Evolutionary conservation across 1,284 basidiomycete species (phyloP).

Genomic region (Melampsora occidentalis): DNA sequence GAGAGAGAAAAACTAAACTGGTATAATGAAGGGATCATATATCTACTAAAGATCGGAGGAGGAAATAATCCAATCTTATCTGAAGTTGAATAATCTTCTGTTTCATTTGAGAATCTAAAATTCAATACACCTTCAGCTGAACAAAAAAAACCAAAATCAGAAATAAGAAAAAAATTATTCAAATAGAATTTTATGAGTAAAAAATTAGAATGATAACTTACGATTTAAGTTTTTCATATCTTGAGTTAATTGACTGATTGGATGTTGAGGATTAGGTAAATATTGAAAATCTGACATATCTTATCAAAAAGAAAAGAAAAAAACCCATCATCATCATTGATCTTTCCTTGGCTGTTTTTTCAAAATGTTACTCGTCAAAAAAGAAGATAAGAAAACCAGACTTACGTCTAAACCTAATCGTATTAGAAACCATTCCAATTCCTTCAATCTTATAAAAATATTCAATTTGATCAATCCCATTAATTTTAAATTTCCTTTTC

Average conservation of each 20-base stretch:
- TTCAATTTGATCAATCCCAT: slow-evolving; percentile 49
- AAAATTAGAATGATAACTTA: slow-evolving; percentile 53
- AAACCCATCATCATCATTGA: background rate
- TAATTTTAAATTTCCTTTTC: slow-evolving; percentile 52
- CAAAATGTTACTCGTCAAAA: background rate
- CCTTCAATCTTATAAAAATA: slow-evolving; percentile 72
- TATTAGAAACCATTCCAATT: slow-evolving; percentile 72
- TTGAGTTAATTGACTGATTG: slow-evolving; percentile 65
- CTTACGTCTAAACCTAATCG: slow-evolving; percentile 67
- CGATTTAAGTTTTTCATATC: slow-evolving; percentile 77
- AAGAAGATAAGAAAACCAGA: background rate
- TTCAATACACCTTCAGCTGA: slow-evolving; percentile 69
- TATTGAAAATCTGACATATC: slow-evolving; percentile 91
- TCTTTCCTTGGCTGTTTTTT: background rate
- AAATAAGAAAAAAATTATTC: background rate
- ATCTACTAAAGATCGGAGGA: slow-evolving; percentile 77
- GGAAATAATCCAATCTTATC: slow-evolving; percentile 68
- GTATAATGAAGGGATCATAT: slow-evolving; percentile 71
- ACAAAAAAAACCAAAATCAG: background rate
- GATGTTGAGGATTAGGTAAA: slow-evolving; percentile 68
- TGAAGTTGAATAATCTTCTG: slow-evolving; percentile 62
- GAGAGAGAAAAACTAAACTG: slow-evolving; percentile 59
- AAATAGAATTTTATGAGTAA: background rate
- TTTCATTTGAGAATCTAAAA: slow-evolving; percentile 67
- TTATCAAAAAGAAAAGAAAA: slow-evolving; percentile 51